These are phyloP conservation scores for Colletotrichum liriopes DNA, from an alignment of 2,329 filamentous ascomycete species.

Conservation along the genomic window DNA sequence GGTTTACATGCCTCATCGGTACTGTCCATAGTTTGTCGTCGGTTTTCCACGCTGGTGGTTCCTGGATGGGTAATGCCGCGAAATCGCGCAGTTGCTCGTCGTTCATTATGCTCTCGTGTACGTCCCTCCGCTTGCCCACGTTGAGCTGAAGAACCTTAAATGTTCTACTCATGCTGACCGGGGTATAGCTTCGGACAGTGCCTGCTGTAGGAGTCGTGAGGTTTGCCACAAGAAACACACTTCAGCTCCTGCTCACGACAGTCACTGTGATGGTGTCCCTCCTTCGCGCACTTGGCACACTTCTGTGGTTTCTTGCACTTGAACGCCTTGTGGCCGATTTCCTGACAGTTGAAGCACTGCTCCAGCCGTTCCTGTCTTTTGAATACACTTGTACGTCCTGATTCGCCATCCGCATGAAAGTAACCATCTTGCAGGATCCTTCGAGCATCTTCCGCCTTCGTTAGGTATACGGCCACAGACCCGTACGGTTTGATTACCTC, in stretches of 20 bases:
- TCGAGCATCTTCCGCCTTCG: neutral
- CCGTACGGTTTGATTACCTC: neutral
- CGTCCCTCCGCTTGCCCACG: slow-evolving; percentile 35
- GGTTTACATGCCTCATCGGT: slow-evolving; percentile 42
- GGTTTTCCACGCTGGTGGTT: slow-evolving; percentile 39
- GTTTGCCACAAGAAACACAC: slow-evolving; percentile 44
- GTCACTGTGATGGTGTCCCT: neutral
- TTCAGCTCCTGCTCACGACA: slow-evolving; percentile 28
- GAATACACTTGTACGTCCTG: neutral
- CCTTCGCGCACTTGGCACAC: neutral
- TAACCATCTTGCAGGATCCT: neutral
- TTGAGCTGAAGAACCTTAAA: slow-evolving; percentile 44
- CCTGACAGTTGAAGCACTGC: neutral
- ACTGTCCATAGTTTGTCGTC: slow-evolving; percentile 40
- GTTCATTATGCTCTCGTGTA: slow-evolving; percentile 45
- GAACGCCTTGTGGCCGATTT: neutral
- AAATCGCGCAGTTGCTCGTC: slow-evolving; percentile 40
- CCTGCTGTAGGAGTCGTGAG: slow-evolving; percentile 46
- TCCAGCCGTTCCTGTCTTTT: neutral
- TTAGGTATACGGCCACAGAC: neutral
- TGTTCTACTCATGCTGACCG: slow-evolving; percentile 42
- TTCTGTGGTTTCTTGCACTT: neutral
- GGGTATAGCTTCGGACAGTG: slow-evolving; percentile 45
- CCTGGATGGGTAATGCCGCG: slow-evolving; percentile 41
- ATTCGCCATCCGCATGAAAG: neutral